Evolutionary conservation across 192 early-diverging fungal species (phyloP).

Genomic region (Linderina pennispora): DNA sequence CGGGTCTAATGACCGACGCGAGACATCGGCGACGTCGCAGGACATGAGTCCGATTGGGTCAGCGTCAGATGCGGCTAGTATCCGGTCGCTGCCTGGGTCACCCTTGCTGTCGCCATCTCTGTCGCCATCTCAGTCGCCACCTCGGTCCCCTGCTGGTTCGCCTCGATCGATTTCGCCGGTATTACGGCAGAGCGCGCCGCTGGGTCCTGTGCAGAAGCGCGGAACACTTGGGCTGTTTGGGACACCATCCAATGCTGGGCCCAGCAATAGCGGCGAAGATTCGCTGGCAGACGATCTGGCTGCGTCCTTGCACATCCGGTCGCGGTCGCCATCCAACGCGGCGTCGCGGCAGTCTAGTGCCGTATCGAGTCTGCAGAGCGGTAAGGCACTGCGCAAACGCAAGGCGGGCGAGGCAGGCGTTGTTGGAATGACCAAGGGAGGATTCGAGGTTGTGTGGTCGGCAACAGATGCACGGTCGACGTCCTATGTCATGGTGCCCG

Average conservation of each 20-base stretch:
- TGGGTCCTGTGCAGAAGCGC: conserved; percentile 38
- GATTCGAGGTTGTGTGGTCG: conserved; percentile 47
- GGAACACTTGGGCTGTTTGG: conserved; percentile 36
- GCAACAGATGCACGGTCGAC: conserved; percentile 36
- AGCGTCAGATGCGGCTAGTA: conserved; percentile 7
- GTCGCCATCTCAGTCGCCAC: conserved; percentile 21
- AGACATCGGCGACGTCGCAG: conserved; percentile 14
- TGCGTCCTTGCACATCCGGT: conserved; percentile 18
- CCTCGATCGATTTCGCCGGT: conserved; percentile 12
- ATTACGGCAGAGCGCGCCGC: conserved; percentile 20
- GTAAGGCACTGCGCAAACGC: conserved; percentile 19
- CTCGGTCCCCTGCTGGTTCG: no score
- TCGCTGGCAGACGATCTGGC: conserved; percentile 40
- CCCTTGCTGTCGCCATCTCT: conserved; percentile 25
- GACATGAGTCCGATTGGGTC: conserved; percentile 28
- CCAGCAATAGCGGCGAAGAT: conserved; percentile 18
- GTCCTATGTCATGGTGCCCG: conserved; percentile 46
- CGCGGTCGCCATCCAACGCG: conserved; percentile 16
- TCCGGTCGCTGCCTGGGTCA: conserved; percentile 7
- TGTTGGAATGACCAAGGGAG: conserved; percentile 43
- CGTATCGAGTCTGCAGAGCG: not conserved
- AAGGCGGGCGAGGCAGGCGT: conserved; percentile 44
- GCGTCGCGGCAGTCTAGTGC: conserved; percentile 40
- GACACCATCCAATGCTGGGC: no score
- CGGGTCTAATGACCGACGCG: not conserved